Percentiles rank a stretch among this genome's conserved stretches.
These are phyloP conservation scores for Tuber melanosporum DNA, from an alignment of 495 filamentous ascomycete species.

Conservation along the genomic window DNA sequence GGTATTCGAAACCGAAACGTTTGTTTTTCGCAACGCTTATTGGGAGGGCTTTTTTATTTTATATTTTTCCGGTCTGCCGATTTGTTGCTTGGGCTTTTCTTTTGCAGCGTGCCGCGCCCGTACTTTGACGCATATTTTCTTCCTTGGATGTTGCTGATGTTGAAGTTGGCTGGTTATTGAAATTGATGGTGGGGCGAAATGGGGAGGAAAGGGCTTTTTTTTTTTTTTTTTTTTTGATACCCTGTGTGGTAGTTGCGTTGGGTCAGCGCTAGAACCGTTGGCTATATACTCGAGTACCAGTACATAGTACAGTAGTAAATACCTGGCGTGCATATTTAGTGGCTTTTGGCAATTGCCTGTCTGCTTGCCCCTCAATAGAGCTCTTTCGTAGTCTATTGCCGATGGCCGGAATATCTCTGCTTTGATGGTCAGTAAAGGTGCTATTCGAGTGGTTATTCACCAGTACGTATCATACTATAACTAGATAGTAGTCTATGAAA, in stretches of 20 bases:
- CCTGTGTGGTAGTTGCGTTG: not conserved
- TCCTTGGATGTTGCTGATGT: not conserved
- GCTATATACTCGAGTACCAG: not conserved
- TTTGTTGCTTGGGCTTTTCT: not conserved
- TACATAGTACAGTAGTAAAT: not conserved
- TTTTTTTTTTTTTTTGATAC: not conserved
- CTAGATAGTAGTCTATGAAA: not conserved
- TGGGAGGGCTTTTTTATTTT: not conserved
- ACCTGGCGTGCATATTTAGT: not conserved
- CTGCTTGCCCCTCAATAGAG: not conserved
- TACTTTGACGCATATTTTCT: not conserved
- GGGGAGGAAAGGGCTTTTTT: not conserved
- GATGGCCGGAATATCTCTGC: not conserved
- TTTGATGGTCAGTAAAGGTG: not conserved
- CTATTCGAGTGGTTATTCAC: not conserved
- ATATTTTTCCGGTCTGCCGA: not conserved
- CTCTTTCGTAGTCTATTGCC: not conserved
- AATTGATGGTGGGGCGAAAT: slow-evolving; percentile 2
- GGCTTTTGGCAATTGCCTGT: not conserved
- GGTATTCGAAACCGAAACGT: slow-evolving; percentile 3
- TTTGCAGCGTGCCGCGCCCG: not conserved
- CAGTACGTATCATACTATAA: not conserved
- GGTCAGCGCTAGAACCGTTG: not conserved
- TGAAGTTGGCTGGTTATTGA: not conserved
- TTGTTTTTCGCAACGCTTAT: not conserved